Evolutionary conservation across 768 basidiomycete species (phyloP), one percentile per base, ranked within the genome.

Genomic region (Amanita molliuscula): DNA sequence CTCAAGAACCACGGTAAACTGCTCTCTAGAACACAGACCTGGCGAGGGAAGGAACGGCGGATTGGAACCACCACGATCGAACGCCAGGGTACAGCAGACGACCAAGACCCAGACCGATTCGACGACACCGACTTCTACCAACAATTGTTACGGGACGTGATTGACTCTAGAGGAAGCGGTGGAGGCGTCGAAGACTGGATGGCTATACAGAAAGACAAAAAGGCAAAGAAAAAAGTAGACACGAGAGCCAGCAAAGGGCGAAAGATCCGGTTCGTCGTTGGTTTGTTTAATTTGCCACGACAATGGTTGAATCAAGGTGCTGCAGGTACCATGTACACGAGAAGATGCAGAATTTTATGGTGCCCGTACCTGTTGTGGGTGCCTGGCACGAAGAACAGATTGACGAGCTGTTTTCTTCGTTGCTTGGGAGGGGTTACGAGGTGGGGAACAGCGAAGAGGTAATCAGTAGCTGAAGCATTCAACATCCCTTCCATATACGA

Each of bases 311-410:
- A 13, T 15, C 42, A 29, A 43, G 15, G 2, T 4, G 6, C 2
- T 8, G 16, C 20, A 40, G 89, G 49, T 96, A 92, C 63, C 87
- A 95, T 55, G 82, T 89, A 1, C 96, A 98, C 60, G 93, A 98
- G 59, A 98, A 96, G 69, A 70, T 96, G 44, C 89, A 93, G 64
- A 92, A 93, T 65, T 98, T 97, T 62, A 95, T 95, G 86, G 89
- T 93, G 1, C 95, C 95, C 5, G 82, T 93, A 10, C 77, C 79
- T 6, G 62, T 71, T 11, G 62, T 67, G 29, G 81, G 80, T 25
- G 75, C 69, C 49, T 99, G 96, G 96, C 91, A 95, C 55, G 92
- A 97, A 53, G 91, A 92, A 60, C 96, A 98, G 68, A 77, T 93
- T 48, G 94, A 99, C 60, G 95, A 98, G 62, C 66, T 98, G 48